Evolutionary conservation across 2,329 filamentous ascomycete species (phyloP).

Genomic region (Claviceps sorghi): DNA sequence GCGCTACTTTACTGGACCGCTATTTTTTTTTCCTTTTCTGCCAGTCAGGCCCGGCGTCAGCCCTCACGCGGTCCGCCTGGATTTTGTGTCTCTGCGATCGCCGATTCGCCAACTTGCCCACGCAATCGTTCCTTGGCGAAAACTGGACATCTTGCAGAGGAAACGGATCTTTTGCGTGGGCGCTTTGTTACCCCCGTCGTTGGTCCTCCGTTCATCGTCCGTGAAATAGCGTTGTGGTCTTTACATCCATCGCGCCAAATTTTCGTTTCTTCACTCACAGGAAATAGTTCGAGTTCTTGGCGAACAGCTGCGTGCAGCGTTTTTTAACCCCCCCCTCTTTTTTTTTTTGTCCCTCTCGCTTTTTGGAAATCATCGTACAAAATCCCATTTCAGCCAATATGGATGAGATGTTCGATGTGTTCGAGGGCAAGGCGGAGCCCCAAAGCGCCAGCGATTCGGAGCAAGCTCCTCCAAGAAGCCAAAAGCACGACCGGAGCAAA

Average conservation of each 20-base stretch:
- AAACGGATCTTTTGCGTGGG: constrained; percentile 8
- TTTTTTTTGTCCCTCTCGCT: too few relatives aligned
- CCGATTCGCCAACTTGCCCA: constrained; percentile 1
- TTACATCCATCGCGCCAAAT: neutral
- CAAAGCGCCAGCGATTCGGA: constrained; percentile 29
- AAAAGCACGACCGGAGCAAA: constrained; percentile 51
- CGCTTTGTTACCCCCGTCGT: constrained; percentile 1
- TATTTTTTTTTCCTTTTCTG: constrained; percentile 15
- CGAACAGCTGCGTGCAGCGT: neutral
- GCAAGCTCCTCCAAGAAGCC: constrained; percentile 31
- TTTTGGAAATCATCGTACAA: neutral
- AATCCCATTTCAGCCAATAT: constrained; percentile 25
- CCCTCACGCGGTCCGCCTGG: neutral
- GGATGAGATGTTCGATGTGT: constrained; percentile 74
- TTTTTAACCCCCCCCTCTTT: too few relatives aligned
- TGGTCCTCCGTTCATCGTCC: neutral
- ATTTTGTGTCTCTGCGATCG: constrained; percentile 2
- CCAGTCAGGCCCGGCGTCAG: constrained; percentile 3
- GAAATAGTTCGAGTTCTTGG: neutral
- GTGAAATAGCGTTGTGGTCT: neutral
- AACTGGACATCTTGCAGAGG: neutral
- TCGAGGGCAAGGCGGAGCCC: constrained; percentile 45
- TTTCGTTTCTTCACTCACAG: neutral
- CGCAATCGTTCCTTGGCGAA: neutral
- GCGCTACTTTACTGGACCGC: neutral